Evolutionary conservation across 495 filamentous ascomycete genomes (phyloP).

Genomic region (Hyphodiscus hymeniophilus): DNA sequence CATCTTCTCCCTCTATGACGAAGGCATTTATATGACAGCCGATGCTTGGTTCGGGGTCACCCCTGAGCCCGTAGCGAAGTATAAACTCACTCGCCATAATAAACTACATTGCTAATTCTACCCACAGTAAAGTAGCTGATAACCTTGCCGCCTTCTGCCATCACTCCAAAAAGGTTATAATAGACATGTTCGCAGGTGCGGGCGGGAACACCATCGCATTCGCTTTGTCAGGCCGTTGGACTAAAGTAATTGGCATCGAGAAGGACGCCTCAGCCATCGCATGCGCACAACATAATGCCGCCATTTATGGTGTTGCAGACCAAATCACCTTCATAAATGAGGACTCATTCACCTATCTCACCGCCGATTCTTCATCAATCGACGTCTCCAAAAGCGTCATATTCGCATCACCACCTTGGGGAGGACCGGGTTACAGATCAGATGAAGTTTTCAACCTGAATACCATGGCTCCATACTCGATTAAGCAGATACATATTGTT

Average conservation of each 20-base stretch:
- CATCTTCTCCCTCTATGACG: slow-evolving; percentile 74
- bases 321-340: slow-evolving; percentile 78
- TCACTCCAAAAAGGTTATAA: slow-evolving; percentile 47
- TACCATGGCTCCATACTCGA: slow-evolving; percentile 79
- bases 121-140: slow-evolving; percentile 62
- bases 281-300: slow-evolving; percentile 89
- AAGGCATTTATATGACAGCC: slow-evolving; percentile 83
- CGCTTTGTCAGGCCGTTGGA: slow-evolving; percentile 67
- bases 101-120: neutral
- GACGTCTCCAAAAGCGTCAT: slow-evolving; percentile 36
- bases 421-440: slow-evolving; percentile 73
- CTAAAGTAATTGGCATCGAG: slow-evolving; percentile 80
- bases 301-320: slow-evolving; percentile 72
- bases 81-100: slow-evolving; percentile 19
- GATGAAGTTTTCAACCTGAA: slow-evolving; percentile 76
- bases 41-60: slow-evolving; percentile 96
- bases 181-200: slow-evolving; percentile 86
- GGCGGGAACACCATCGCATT: slow-evolving; percentile 96
- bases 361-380: slow-evolving; percentile 6
- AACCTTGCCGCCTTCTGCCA: slow-evolving; percentile 47
- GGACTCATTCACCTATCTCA: slow-evolving; percentile 61
- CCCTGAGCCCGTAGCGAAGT: slow-evolving; percentile 83
- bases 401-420: slow-evolving; percentile 94
- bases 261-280: slow-evolving; percentile 64
- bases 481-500: slow-evolving; percentile 50